phyloP scores from a whole-genome alignment of 345 rosid species.

The Arabidopsis arenosa region DNA sequence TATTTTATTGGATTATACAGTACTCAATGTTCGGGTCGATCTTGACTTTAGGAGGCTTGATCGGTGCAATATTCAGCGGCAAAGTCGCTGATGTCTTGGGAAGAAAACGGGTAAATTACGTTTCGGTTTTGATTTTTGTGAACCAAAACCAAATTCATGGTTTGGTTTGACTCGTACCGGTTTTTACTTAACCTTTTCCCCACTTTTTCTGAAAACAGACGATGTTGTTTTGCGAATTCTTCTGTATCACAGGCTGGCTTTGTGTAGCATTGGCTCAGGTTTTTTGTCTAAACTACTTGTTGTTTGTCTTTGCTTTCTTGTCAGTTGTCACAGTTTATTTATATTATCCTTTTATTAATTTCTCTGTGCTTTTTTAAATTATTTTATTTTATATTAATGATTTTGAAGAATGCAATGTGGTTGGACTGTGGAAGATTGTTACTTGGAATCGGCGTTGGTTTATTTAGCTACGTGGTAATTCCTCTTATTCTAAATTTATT shows the following conservation, averaged over 20 bases:
- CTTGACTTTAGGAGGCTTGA: slow-evolving; percentile 49
- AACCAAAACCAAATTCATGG: background rate
- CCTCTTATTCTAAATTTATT: background rate
- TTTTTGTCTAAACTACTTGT: slow-evolving; percentile 26
- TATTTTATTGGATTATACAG: slow-evolving; percentile 16
- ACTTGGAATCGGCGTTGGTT: slow-evolving; percentile 51
- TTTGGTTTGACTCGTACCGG: slow-evolving; percentile 22
- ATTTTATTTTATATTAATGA: background rate
- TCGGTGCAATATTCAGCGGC: slow-evolving; percentile 51
- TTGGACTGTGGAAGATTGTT: slow-evolving; percentile 53
- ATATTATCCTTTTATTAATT: background rate
- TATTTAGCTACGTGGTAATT: slow-evolving; percentile 51
- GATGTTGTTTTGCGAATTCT: slow-evolving; percentile 48
- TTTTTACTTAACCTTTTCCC: background rate
- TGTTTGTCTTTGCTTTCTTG: background rate
- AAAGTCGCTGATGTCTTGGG: slow-evolving; percentile 51
- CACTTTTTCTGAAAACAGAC: slow-evolving; percentile 45
- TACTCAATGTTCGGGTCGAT: slow-evolving; percentile 48
- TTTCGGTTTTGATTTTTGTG: background rate
- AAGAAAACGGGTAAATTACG: slow-evolving; percentile 37
- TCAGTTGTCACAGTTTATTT: background rate
- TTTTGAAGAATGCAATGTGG: slow-evolving; percentile 45
- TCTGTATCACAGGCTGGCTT: slow-evolving; percentile 53
- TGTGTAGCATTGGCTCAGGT: slow-evolving; percentile 52
- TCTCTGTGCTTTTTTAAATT: background rate